A percentile compares a stretch with the other conserved stretches of the same genome.
These are phyloP conservation scores for Conticribra weissflogii DNA, from an alignment of 108 stramenopile species.

Conservation along the genomic window DNA sequence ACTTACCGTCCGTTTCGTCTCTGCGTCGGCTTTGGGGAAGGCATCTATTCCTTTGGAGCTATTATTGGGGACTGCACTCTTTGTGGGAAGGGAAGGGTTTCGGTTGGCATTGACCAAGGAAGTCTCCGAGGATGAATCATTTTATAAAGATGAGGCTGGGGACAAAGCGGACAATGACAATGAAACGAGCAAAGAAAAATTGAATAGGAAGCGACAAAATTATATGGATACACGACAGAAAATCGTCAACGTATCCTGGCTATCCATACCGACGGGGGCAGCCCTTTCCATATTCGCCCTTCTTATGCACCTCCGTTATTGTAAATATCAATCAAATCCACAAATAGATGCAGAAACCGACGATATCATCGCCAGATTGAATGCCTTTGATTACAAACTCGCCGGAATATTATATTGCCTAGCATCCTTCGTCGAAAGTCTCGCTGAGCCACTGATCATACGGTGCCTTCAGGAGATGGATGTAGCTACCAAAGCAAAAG, in stretches of 20 bases:
- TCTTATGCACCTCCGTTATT: conserved; percentile 40
- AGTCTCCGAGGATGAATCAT: no score
- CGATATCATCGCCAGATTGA: no score
- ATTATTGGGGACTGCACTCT: conserved; percentile 71
- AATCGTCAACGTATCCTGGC: conserved; percentile 57
- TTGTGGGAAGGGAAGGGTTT: conserved; percentile 90
- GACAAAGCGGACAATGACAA: conserved; percentile 1
- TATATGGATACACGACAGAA: conserved; percentile 26
- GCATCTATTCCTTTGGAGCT: conserved; percentile 84
- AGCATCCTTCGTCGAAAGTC: conserved; percentile 70
- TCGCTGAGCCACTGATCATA: conserved; percentile 76
- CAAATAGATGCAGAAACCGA: no score
- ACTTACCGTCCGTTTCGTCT: conserved; percentile 72
- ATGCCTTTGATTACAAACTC: conserved; percentile 60
- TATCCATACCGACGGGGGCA: conserved; percentile 46
- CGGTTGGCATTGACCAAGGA: conserved; percentile 78
- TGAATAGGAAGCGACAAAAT: conserved; percentile 2
- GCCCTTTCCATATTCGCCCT: conserved; percentile 40
- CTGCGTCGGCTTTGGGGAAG: conserved; percentile 72
- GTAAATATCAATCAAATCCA: conserved; percentile 4
- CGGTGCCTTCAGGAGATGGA: conserved; percentile 66
- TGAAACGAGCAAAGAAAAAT: conserved; percentile 26
- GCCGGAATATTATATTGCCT: conserved; percentile 86
- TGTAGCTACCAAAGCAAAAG: conserved; percentile 64
- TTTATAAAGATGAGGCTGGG: no score